phyloP scores from a whole-genome alignment of 768 basidiomycete genomes.

The Russula foetens region DNA sequence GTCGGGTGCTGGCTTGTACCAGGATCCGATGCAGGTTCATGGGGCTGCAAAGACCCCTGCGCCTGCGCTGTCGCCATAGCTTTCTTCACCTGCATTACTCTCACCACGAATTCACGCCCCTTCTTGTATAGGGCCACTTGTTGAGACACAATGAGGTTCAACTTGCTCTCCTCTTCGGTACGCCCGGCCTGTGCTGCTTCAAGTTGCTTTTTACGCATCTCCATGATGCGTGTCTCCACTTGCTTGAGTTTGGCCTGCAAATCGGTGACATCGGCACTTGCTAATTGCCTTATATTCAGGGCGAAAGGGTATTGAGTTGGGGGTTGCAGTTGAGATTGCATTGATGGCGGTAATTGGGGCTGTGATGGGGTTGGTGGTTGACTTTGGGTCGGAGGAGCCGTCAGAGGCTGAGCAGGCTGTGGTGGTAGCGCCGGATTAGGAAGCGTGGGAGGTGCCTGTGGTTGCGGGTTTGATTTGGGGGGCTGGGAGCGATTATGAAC shows the following conservation, averaged over 20 bases:
- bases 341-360: neutral
- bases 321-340: neutral
- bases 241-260: conserved; percentile 10
- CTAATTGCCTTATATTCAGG: neutral
- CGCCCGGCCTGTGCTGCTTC: conserved; percentile 3
- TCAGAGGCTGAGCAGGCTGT: conserved; percentile 1
- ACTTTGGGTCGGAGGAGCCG: neutral
- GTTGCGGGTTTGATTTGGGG: neutral
- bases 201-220: neutral
- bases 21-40: neutral
- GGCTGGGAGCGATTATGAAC: neutral
- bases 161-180: neutral
- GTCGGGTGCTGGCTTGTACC: conserved; percentile 2
- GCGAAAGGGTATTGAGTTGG: neutral
- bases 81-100: neutral
- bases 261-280: neutral
- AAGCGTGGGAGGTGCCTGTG: neutral
- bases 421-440: conserved; percentile 1
- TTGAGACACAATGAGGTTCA: neutral
- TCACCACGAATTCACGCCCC: neutral
- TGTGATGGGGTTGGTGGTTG: neutral
- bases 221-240: neutral
- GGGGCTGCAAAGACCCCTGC: conserved; percentile 7
- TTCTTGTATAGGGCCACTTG: neutral
- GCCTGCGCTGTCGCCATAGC: neutral